These are phyloP conservation scores for Turnera subulata DNA, from an alignment of 345 rosid genomes.

Conservation along the genomic window DNA sequence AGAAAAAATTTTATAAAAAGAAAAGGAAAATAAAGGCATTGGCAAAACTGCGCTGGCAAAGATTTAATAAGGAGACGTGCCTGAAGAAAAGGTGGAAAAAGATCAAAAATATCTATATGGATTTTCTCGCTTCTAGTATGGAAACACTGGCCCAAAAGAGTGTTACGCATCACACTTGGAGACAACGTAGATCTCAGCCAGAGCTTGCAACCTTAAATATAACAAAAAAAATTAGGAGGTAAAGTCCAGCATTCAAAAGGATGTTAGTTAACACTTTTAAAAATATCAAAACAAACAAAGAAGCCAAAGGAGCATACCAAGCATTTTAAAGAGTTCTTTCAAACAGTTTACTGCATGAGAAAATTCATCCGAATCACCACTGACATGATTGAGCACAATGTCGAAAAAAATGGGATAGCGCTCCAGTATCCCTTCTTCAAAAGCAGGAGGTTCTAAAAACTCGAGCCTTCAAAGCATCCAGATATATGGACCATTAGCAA, in stretches of 20 bases:
- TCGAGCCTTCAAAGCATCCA: conserved; percentile 66
- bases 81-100: conserved; percentile 89
- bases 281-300: too few relatives aligned
- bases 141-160: conserved; percentile 95
- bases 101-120: conserved; percentile 96
- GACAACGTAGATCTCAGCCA: conserved; percentile 95
- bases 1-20: conserved; percentile 4
- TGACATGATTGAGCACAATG: conserved; percentile 82
- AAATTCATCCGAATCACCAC: conserved; percentile 85
- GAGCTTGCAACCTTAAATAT: conserved; percentile 76
- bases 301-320: conserved; percentile 47
- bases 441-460: conserved; percentile 87
- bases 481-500: conserved; percentile 9
- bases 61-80: conserved; percentile 41
- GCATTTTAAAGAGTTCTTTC: conserved; percentile 86
- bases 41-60: conserved; percentile 8
- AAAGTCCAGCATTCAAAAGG: background rate
- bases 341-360: conserved; percentile 83
- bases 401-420: conserved; percentile 90
- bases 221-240: conserved; percentile 16
- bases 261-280: too few relatives aligned
- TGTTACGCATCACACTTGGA: conserved; percentile 94
- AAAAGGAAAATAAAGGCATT: background rate
- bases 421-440: conserved; percentile 95
- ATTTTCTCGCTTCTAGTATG: conserved; percentile 86